These are phyloP conservation scores for Saururus chinensis DNA, from an alignment of 164 flowering plant species.

Conservation along the genomic window DNA sequence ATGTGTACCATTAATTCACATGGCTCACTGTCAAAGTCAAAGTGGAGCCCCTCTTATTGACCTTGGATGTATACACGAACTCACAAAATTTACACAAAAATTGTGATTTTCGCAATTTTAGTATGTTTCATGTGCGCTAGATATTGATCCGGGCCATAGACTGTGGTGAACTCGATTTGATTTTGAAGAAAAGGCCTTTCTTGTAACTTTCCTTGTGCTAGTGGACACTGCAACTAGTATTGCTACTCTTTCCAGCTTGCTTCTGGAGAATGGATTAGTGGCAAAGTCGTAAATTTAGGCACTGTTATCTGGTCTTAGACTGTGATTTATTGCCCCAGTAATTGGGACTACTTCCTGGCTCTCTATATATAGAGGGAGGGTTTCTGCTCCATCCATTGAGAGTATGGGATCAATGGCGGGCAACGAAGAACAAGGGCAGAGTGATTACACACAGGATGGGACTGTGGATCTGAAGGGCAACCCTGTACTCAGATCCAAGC, in stretches of 20 bases:
- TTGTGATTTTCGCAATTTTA: too few relatives aligned
- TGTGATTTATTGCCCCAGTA: not conserved
- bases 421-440: conserved; percentile 1
- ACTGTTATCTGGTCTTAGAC: not conserved
- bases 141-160: too few relatives aligned
- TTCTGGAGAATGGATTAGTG: not conserved
- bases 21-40: too few relatives aligned
- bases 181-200: not conserved
- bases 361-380: not conserved
- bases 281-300: not conserved
- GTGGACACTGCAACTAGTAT: not conserved
- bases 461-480: conserved; percentile 11
- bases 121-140: too few relatives aligned
- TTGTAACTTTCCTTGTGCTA: not conserved
- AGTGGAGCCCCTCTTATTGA: too few relatives aligned
- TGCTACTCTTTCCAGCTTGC: not conserved
- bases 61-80: too few relatives aligned
- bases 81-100: too few relatives aligned
- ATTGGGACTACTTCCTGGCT: not conserved
- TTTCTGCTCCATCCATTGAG: not conserved
- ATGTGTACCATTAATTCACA: too few relatives aligned
- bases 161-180: too few relatives aligned
- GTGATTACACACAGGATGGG: conserved; percentile 10
- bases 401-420: not conserved
- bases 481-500: conserved; percentile 12